Base-by-base conservation (phyloP, 257 asterid species). In the Rauvolfia tetraphylla region DNA sequence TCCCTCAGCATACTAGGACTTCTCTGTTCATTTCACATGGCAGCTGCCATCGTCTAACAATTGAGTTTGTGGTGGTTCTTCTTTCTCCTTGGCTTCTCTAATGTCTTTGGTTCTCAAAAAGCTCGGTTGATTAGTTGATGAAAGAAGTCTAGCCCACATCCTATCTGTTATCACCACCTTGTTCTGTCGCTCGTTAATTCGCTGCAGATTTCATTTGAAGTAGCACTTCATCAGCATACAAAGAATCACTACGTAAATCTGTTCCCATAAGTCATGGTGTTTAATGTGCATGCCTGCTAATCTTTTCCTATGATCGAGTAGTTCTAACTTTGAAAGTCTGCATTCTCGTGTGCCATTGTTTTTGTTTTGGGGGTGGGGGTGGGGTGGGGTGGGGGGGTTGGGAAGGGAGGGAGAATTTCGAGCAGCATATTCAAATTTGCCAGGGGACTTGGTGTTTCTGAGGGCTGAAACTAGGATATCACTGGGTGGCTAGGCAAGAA, bases 51-150 rank as follows among this genome's bases (percentile, higher is more conserved):
- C 77, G 4, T 86, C 88, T 8, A 81, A 65, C 82, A 78, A 42
- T 78, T 72, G 79, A 42, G 76, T 34, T 18, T 78, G 80, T 5
- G 78, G 80, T 74, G 20, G 20, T 83, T 80, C 83, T 57, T 74
- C 81, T 68, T 71, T 80, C 44, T 84, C 71, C 78, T 72, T 70
- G 46, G 72, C 85, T 68, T 78, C 86, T 1, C n/a, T 63, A 25
- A 66, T 54, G 22, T 83, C 86, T 75, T 79, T 82, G 1, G 76
- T 57, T 36, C 79, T 57, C 89, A 89, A 77, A 86, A 94, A 94
- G 82, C 98, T 92, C 12, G 98, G 98, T 75, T 94, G 98, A 77
- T 92, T 92, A 12, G 98, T 94, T 7, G 98, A 94, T 11, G 98
- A 89, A 23, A 94, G 85, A 69, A 94, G 91, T 76, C 98, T 83